Conservation (phyloP, 129 eudicot species). For the Saposhnikovia divaricata region DNA sequence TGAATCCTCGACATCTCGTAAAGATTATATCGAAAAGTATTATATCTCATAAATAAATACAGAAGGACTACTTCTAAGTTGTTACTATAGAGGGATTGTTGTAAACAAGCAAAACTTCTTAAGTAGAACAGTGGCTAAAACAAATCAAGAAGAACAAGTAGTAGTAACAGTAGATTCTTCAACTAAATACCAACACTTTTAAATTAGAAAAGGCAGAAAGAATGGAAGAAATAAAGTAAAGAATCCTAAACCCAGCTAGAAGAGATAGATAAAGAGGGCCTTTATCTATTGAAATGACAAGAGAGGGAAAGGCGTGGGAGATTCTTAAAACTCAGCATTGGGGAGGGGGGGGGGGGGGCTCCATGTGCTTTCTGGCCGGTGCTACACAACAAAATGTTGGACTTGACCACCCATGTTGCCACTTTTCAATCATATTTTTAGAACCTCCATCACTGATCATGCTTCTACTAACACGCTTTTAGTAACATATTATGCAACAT, state of each 20-base stretch:
- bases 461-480: neutral
- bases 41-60: too few species aligned
- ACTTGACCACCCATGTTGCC: slow-evolving; percentile 10
- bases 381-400: slow-evolving; percentile 2
- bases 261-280: neutral
- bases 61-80: too few species aligned
- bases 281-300: slow-evolving; percentile 14
- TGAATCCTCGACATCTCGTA: neutral
- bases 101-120: neutral
- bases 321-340: slow-evolving; percentile 8
- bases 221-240: neutral
- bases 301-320: neutral
- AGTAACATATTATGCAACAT: neutral
- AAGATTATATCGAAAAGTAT: neutral
- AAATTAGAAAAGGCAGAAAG: slow-evolving; percentile 3
- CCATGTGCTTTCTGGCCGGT: slow-evolving; percentile 12
- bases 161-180: neutral
- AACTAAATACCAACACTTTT: neutral
- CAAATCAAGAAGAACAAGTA: neutral
- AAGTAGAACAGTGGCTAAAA: neutral
- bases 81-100: neutral
- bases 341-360: slow-evolving; percentile 10
- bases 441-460: slow-evolving; percentile 1
- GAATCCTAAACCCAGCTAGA: neutral
- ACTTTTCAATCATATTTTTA: slow-evolving; percentile 14